Conservation (phyloP, 768 basidiomycete genomes). For the Russula virescens region DNA sequence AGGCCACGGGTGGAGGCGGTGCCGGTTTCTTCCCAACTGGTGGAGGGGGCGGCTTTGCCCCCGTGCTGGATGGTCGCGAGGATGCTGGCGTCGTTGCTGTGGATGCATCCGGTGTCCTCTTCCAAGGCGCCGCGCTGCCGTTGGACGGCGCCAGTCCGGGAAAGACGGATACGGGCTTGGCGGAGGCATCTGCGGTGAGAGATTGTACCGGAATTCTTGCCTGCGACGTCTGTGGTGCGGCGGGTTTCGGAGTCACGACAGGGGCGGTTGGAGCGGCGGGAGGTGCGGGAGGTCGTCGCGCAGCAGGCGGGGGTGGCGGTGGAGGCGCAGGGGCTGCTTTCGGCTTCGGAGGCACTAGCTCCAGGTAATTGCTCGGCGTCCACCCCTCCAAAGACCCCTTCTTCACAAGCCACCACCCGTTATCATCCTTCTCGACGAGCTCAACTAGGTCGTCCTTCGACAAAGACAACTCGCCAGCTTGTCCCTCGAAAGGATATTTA, state of each 20-base stretch:
- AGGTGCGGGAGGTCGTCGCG: slow-evolving; percentile 40
- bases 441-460: slow-evolving; percentile 91
- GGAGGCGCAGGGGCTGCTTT: slow-evolving; percentile 70
- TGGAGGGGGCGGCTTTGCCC: slow-evolving; percentile 47
- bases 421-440: slow-evolving; percentile 85
- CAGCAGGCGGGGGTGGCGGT: slow-evolving; percentile 32
- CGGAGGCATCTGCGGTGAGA: slow-evolving; percentile 50
- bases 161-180: slow-evolving; percentile 78
- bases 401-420: slow-evolving; percentile 98
- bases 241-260: slow-evolving; percentile 9
- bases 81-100: slow-evolving; percentile 36
- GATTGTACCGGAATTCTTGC: slow-evolving; percentile 35
- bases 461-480: slow-evolving; percentile 86
- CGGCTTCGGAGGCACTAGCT: slow-evolving; percentile 64
- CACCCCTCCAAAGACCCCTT: slow-evolving; percentile 80
- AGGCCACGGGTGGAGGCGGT: slow-evolving; percentile 47
- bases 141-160: slow-evolving; percentile 66
- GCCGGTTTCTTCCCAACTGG: slow-evolving; percentile 52
- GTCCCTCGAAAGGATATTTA: slow-evolving; percentile 88
- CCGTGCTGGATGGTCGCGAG: slow-evolving; percentile 51
- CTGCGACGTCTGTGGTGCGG: slow-evolving; percentile 27
- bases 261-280: slow-evolving; percentile 29
- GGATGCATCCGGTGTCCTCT: slow-evolving; percentile 42
- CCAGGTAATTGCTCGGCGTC: slow-evolving; percentile 93
- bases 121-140: slow-evolving; percentile 71